Conservation (phyloP, 306 rosid species). For the Amphicarpaea edgeworthii region DNA sequence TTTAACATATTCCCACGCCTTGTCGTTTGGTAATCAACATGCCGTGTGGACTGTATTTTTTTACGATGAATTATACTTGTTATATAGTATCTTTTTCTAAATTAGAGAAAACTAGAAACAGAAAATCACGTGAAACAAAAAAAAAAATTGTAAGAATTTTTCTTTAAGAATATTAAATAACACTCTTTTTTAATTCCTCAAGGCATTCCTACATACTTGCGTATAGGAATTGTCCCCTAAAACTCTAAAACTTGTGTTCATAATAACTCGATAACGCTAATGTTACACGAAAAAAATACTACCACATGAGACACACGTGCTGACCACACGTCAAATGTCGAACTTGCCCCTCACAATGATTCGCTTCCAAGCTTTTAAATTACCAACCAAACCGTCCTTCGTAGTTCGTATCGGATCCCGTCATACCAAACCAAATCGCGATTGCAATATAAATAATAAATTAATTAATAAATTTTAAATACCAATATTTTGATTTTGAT, state of each 20-base stretch:
- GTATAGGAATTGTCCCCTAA: slow-evolving; percentile 42
- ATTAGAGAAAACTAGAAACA: neutral
- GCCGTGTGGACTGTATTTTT: slow-evolving; percentile 35
- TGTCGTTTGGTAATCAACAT: slow-evolving; percentile 62
- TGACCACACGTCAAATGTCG: neutral
- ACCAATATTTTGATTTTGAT: too few species aligned
- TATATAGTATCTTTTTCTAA: neutral
- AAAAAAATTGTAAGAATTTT: neutral
- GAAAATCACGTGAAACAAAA: neutral
- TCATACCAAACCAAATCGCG: neutral
- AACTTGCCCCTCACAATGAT: slow-evolving; percentile 32
- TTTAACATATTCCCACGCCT: slow-evolving; percentile 62
- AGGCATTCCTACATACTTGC: slow-evolving; percentile 4
- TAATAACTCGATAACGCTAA: slow-evolving; percentile 1
- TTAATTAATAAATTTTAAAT: too few species aligned
- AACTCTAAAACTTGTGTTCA: slow-evolving; percentile 28
- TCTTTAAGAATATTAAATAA: neutral
- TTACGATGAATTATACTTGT: neutral
- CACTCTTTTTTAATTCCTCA: slow-evolving; percentile 22
- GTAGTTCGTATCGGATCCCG: neutral
- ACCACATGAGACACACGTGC: slow-evolving; percentile 32
- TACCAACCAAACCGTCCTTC: slow-evolving; percentile 10
- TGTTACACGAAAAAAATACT: slow-evolving; percentile 2
- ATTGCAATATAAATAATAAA: neutral
- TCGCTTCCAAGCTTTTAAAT: slow-evolving; percentile 22